phyloP scores from a whole-genome alignment of 2,329 filamentous ascomycete genomes.

The Tolypocladium ovalisporum region DNA sequence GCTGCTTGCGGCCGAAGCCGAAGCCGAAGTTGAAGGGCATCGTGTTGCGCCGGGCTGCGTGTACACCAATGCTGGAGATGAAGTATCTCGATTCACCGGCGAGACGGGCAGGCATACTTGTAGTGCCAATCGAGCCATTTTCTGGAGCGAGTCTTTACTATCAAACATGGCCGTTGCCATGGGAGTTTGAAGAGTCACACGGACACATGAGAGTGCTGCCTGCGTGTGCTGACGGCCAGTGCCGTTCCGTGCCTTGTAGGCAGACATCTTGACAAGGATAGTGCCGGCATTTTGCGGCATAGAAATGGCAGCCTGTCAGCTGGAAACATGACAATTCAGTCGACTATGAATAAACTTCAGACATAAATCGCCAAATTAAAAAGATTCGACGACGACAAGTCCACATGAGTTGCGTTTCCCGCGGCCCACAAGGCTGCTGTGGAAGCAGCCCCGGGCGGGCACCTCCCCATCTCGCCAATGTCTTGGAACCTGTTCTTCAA shows the following conservation, averaged over 20 bases:
- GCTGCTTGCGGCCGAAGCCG: neutral
- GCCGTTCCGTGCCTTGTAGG: too few species aligned
- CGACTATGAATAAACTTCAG: too few species aligned
- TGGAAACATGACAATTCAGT: too few species aligned
- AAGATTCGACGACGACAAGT: too few species aligned
- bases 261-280: neutral
- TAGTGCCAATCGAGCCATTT: neutral
- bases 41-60: neutral
- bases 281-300: too few species aligned
- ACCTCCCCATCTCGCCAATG: too few species aligned
- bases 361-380: too few species aligned
- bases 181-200: neutral
- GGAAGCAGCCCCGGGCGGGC: too few species aligned
- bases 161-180: neutral
- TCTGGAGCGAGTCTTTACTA: neutral
- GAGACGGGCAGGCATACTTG: neutral
- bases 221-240: neutral
- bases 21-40: neutral
- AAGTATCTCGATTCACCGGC: neutral
- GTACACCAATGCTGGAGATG: too few species aligned
- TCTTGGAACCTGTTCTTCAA: too few species aligned
- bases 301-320: neutral
- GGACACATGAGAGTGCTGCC: neutral
- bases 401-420: too few species aligned
- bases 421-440: too few species aligned